Conservation (phyloP, 129 eudicot genomes). For the Kitagawia praeruptora region DNA sequence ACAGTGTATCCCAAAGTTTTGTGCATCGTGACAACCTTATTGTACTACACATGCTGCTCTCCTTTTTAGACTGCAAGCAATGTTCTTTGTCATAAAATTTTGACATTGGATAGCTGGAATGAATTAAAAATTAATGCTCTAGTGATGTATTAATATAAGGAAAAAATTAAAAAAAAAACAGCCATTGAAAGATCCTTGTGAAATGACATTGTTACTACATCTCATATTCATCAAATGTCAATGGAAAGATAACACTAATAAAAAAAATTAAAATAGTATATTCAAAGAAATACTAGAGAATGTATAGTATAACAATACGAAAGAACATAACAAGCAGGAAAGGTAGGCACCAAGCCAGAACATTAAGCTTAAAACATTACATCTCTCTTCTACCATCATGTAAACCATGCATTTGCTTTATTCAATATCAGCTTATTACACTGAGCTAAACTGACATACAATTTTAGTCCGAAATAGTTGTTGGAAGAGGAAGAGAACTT, state of each 20-base stretch:
- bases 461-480: conserved; percentile 32
- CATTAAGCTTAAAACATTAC: background rate
- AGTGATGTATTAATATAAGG: background rate
- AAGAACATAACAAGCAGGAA: background rate
- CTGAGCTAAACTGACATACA: background rate
- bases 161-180: background rate
- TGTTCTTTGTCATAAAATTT: background rate
- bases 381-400: background rate
- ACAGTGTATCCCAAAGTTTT: background rate
- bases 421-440: background rate
- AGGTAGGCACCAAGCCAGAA: background rate
- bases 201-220: background rate
- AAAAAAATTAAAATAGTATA: background rate
- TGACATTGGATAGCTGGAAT: background rate
- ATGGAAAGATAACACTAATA: background rate
- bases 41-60: background rate
- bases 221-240: background rate
- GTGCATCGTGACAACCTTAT: background rate
- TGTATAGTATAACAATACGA: background rate
- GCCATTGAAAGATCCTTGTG: background rate
- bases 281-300: background rate
- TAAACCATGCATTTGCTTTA: background rate
- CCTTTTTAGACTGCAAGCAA: background rate
- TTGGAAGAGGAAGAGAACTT: conserved; percentile 53
- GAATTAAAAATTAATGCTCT: background rate